These are phyloP conservation scores for Staphylotrichum tortipilum DNA, from an alignment of 495 filamentous ascomycete genomes.

Conservation along the genomic window DNA sequence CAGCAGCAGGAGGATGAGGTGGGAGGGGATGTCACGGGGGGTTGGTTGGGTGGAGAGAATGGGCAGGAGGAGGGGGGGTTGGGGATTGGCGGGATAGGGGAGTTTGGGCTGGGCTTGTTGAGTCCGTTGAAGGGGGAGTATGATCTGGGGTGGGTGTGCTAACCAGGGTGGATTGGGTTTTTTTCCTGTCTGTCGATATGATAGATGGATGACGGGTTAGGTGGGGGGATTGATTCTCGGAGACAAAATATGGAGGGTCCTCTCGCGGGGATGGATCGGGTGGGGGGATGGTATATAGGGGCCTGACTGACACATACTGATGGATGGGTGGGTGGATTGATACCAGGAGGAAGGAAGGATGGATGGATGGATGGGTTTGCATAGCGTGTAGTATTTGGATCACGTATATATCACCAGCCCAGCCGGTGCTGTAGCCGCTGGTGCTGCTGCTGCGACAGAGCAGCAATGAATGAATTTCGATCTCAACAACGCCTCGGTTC, in stretches of 20 bases:
- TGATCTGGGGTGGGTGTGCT: slow-evolving; percentile 9
- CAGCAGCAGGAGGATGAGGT: slow-evolving; percentile 22
- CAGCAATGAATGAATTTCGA: not conserved
- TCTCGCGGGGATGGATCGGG: too few relatives aligned
- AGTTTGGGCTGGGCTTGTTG: slow-evolving; percentile 7
- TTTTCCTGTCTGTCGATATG: too few relatives aligned
- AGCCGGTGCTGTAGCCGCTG: too few relatives aligned
- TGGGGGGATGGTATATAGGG: too few relatives aligned
- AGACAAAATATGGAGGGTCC: too few relatives aligned
- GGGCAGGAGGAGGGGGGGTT: not conserved
- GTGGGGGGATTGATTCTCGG: too few relatives aligned
- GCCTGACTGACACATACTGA: too few relatives aligned
- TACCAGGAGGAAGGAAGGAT: not conserved
- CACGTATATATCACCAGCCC: not conserved
- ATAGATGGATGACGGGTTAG: too few relatives aligned
- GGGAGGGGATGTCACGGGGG: not conserved
- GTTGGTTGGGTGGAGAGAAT: not conserved
- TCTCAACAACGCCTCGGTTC: too few relatives aligned
- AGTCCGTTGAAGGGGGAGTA: not conserved
- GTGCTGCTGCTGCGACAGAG: too few relatives aligned
- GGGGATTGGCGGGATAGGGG: not conserved
- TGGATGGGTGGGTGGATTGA: too few relatives aligned
- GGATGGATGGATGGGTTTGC: not conserved
- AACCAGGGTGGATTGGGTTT: not conserved
- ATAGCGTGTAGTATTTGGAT: not conserved